Evolutionary conservation across 2,329 filamentous ascomycete species (phyloP).

Genomic region (Colletotrichum lini): DNA sequence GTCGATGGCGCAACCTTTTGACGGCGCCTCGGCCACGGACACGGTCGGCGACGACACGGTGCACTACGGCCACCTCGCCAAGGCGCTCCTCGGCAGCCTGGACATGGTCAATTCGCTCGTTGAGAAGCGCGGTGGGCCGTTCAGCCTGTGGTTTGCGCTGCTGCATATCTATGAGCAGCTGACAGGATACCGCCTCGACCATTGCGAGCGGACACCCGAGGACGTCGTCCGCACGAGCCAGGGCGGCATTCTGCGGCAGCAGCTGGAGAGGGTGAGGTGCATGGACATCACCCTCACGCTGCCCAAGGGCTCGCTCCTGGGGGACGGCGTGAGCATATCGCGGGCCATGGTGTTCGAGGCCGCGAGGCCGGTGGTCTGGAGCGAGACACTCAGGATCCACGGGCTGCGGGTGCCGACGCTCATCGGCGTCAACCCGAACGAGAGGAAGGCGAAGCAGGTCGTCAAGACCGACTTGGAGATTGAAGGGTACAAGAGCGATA

Average conservation of each 20-base stretch:
- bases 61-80: constrained; percentile 81
- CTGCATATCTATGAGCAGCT: constrained; percentile 52
- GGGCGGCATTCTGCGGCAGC: constrained; percentile 46
- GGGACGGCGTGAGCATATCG: constrained; percentile 69
- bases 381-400: constrained; percentile 63
- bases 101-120: constrained; percentile 45
- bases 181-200: constrained; percentile 45
- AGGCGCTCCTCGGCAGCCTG: constrained; percentile 69
- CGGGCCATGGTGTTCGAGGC: constrained; percentile 42
- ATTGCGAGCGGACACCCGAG: constrained; percentile 36
- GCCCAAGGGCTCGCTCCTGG: constrained; percentile 79
- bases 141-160: constrained; percentile 48
- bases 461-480: constrained; percentile 75
- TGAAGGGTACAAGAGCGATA: constrained; percentile 59
- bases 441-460: constrained; percentile 76
- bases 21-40: constrained; percentile 71
- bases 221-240: constrained; percentile 11
- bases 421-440: constrained; percentile 81
- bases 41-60: constrained; percentile 78
- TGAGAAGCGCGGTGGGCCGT: background rate
- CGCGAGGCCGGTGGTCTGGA: constrained; percentile 20
- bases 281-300: constrained; percentile 69
- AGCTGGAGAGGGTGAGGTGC: constrained; percentile 54
- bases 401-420: constrained; percentile 75
- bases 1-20: constrained; percentile 69